phyloP scores from a whole-genome alignment of 805 yeast genomes.

The Sungouiozyma intestinalis region DNA sequence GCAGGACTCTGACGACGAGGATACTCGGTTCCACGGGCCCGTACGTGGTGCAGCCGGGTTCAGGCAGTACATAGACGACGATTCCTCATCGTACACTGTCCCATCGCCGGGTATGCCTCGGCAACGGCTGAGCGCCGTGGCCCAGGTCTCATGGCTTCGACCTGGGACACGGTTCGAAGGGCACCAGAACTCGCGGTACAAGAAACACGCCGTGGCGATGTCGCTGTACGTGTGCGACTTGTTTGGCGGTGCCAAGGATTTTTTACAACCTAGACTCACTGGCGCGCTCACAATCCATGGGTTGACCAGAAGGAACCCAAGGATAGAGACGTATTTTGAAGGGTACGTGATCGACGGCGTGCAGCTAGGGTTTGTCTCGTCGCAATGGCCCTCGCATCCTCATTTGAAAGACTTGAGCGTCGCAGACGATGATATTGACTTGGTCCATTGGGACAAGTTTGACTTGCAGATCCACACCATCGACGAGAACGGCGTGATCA shows the following conservation, averaged over 20 bases:
- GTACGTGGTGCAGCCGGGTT: background rate
- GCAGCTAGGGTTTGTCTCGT: constrained; percentile 15
- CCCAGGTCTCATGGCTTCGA: background rate
- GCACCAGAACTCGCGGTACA: background rate
- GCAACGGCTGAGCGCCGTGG: too few species aligned
- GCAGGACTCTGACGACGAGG: background rate
- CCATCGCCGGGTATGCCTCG: too few species aligned
- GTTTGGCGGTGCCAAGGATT: background rate
- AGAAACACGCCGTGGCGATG: background rate
- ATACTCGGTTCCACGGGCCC: background rate
- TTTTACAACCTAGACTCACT: constrained; percentile 20
- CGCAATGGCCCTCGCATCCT: constrained; percentile 16
- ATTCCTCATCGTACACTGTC: background rate
- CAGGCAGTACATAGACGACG: background rate
- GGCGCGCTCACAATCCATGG: constrained; percentile 62
- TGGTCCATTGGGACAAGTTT: constrained; percentile 55
- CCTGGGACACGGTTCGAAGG: background rate
- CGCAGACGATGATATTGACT: constrained; percentile 41
- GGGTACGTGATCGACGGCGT: constrained; percentile 25
- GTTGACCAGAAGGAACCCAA: constrained; percentile 52
- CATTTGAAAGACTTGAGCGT: constrained; percentile 39
- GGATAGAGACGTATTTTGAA: constrained; percentile 59
- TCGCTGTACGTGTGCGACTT: background rate
- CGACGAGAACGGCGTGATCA: constrained; percentile 1
- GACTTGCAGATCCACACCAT: constrained; percentile 29